These are phyloP conservation scores for Zanthoxylum bungeanum DNA, from an alignment of 345 rosid species.

Conservation along the genomic window DNA sequence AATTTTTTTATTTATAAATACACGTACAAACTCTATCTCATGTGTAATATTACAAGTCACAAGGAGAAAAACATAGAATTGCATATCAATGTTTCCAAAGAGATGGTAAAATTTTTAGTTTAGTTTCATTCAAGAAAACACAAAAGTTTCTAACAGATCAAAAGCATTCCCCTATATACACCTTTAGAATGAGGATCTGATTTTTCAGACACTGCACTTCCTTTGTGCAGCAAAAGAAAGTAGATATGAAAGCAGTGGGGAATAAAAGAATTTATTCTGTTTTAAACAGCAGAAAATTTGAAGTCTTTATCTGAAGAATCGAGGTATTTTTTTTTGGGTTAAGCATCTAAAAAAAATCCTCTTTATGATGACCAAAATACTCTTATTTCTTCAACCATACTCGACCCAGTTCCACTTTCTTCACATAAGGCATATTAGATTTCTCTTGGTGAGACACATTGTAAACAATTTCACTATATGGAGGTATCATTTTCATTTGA, in stretches of 20 bases:
- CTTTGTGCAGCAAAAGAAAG: not conserved
- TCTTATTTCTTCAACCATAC: no score
- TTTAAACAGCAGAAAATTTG: not conserved
- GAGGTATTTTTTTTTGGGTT: not conserved
- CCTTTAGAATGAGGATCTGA: not conserved
- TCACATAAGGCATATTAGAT: no score
- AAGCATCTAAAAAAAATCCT: not conserved
- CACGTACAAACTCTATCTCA: no score
- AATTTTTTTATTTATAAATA: no score
- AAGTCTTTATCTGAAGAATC: conserved; percentile 3
- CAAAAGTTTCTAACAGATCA: not conserved
- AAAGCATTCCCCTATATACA: not conserved
- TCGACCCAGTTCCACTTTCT: no score
- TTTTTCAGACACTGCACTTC: not conserved
- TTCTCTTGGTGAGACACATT: no score
- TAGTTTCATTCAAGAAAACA: not conserved
- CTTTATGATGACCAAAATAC: not conserved
- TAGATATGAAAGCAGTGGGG: not conserved
- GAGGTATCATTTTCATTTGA: no score
- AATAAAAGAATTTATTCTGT: conserved; percentile 10
- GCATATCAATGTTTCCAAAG: not conserved
- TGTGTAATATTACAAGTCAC: no score
- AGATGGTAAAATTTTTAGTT: not conserved
- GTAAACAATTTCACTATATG: no score
- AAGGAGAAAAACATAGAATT: not conserved